Evolutionary conservation across 2,329 filamentous ascomycete genomes (phyloP).

Genomic region (Aureobasidium namibiae): DNA sequence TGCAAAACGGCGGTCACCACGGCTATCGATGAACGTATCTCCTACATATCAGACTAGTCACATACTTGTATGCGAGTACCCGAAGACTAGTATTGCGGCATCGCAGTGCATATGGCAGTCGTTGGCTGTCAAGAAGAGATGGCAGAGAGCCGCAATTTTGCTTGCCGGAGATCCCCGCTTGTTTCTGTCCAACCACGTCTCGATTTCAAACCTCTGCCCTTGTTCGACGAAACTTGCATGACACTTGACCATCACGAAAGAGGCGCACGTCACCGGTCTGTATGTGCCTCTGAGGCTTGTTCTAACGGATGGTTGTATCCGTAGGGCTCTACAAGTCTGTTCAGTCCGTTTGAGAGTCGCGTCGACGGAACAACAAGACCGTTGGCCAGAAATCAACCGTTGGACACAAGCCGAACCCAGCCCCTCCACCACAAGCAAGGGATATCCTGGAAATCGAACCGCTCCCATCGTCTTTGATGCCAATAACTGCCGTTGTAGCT

Average conservation of each 20-base stretch:
- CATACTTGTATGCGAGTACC: neutral
- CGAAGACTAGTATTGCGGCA: neutral
- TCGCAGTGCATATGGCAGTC: neutral
- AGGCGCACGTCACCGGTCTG: neutral
- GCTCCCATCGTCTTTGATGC: neutral
- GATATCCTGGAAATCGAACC: neutral
- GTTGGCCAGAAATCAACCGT: constrained; percentile 1
- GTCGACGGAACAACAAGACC: constrained; percentile 1
- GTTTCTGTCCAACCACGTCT: neutral
- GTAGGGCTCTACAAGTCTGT: neutral
- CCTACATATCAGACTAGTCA: neutral
- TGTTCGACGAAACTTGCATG: constrained; percentile 4
- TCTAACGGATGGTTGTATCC: neutral
- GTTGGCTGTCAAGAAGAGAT: neutral
- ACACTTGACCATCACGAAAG: constrained; percentile 2
- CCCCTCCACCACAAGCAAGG: constrained; percentile 3
- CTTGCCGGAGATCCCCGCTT: neutral
- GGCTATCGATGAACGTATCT: too few relatives aligned
- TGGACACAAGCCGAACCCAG: constrained; percentile 5
- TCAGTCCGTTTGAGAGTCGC: neutral
- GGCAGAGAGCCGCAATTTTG: neutral
- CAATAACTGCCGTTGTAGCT: constrained; percentile 8
- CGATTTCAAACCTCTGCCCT: neutral
- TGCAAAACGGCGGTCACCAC: neutral
- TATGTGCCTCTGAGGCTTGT: neutral